phyloP scores from a whole-genome alignment of 345 rosid genomes.

The Boechera divaricarpa region DNA sequence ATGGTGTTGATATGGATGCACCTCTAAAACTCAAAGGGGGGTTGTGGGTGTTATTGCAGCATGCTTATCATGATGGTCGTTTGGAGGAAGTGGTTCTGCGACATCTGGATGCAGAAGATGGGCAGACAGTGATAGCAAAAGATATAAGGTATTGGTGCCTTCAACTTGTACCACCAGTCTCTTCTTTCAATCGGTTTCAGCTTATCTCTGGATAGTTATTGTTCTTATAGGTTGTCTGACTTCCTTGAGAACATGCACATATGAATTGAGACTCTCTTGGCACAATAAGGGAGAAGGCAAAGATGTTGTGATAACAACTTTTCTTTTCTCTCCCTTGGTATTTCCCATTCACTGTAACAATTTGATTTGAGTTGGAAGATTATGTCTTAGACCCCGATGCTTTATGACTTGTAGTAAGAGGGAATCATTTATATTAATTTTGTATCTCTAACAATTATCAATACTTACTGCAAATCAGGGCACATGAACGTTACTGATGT shows the following conservation, averaged over 20 bases:
- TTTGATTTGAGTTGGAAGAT: constrained; percentile 27
- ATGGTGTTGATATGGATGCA: constrained; percentile 38
- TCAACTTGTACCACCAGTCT: constrained; percentile 19
- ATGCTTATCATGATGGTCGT: constrained; percentile 75
- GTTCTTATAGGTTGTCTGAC: constrained; percentile 69
- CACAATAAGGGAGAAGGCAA: constrained; percentile 26
- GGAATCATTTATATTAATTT: neutral
- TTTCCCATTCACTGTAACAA: constrained; percentile 18
- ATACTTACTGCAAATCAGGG: too few relatives aligned
- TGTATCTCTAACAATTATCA: constrained; percentile 4
- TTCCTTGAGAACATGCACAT: constrained; percentile 61
- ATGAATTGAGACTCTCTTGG: constrained; percentile 32
- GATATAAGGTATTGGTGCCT: constrained; percentile 50
- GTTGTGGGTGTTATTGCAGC: constrained; percentile 58
- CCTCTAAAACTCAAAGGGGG: constrained; percentile 31
- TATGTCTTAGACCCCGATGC: neutral
- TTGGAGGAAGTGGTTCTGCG: constrained; percentile 79
- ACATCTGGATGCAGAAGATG: constrained; percentile 85
- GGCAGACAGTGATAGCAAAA: constrained; percentile 72
- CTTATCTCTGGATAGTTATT: constrained; percentile 31
- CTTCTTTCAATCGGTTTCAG: constrained; percentile 8
- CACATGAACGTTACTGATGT: neutral
- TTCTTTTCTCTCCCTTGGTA: neutral
- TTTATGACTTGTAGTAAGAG: constrained; percentile 4
- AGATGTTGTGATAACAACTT: constrained; percentile 25